These are phyloP conservation scores for Umbelopsis ramanniana DNA, from an alignment of 192 early-diverging fungal genomes.

Conservation along the genomic window DNA sequence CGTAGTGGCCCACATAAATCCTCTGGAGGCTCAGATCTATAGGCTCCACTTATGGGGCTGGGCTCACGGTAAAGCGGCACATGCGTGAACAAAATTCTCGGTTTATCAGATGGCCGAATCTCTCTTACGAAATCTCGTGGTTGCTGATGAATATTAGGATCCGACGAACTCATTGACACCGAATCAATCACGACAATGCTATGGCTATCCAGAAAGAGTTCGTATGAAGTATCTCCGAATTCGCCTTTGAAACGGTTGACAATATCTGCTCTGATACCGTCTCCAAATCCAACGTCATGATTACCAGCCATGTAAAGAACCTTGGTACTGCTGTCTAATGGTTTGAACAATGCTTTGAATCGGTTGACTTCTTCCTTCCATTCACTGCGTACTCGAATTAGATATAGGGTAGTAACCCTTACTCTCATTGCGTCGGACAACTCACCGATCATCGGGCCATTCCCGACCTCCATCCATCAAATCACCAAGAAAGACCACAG, in stretches of 20 bases:
- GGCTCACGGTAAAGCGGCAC: constrained; percentile 81
- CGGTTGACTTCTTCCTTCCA: constrained; percentile 62
- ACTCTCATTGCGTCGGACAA: neutral
- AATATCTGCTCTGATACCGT: constrained; percentile 48
- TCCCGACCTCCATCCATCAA: constrained; percentile 81
- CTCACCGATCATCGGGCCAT: constrained; percentile 46
- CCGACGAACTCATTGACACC: constrained; percentile 60
- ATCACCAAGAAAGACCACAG: constrained; percentile 83
- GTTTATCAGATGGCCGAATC: constrained; percentile 11
- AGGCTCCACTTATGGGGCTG: constrained; percentile 33
- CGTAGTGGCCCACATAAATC: constrained; percentile 74
- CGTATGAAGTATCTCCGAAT: constrained; percentile 63
- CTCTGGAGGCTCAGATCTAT: neutral
- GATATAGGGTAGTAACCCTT: neutral
- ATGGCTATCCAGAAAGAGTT: constrained; percentile 60
- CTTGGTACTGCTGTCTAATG: constrained; percentile 33
- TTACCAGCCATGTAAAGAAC: constrained; percentile 82
- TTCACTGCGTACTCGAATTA: neutral
- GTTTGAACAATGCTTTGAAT: constrained; percentile 38
- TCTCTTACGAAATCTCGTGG: constrained; percentile 54
- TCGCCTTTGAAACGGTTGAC: constrained; percentile 50
- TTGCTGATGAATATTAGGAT: constrained; percentile 47
- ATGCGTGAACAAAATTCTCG: constrained; percentile 81
- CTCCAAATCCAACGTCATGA: constrained; percentile 91
- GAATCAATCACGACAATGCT: constrained; percentile 78